phyloP scores from a whole-genome alignment of 352 stramenopile species.

The Phytophthora europaea region DNA sequence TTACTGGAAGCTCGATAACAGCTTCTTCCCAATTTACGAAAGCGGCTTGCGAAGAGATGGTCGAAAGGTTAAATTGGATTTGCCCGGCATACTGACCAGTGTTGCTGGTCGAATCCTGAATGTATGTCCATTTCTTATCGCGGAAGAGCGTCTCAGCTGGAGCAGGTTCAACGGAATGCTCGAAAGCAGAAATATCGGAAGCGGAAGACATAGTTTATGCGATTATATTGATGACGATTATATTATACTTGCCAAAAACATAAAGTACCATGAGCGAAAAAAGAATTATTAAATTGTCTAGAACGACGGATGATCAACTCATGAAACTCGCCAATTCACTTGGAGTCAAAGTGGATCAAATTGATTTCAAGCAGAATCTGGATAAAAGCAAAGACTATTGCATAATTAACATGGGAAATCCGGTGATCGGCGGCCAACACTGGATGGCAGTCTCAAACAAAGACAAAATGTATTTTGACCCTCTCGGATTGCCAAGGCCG shows the following conservation, averaged over 20 bases:
- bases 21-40: conserved; percentile 21
- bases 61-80: background rate
- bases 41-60: conserved; percentile 7
- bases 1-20: conserved; percentile 8
- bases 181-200: conserved; percentile 10
- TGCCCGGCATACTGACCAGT: conserved; percentile 4
- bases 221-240: too few relatives aligned
- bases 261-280: too few relatives aligned
- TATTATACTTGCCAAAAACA: too few relatives aligned
- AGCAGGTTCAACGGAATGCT: conserved; percentile 5
- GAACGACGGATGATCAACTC: background rate
- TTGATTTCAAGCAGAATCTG: conserved; percentile 5
- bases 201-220: conserved; percentile 1
- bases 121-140: background rate
- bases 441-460: too few relatives aligned
- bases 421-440: too few relatives aligned
- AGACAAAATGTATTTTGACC: background rate
- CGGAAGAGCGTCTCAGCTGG: too few relatives aligned
- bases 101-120: background rate
- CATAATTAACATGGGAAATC: background rate
- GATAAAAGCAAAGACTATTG: conserved; percentile 7
- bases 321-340: conserved; percentile 9
- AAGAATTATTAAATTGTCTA: conserved; percentile 7
- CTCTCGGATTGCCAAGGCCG: background rate
- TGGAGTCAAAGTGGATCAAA: conserved; percentile 9